phyloP scores from a whole-genome alignment of 192 early-diverging fungal genomes.

The Paraglomus brasilianum region DNA sequence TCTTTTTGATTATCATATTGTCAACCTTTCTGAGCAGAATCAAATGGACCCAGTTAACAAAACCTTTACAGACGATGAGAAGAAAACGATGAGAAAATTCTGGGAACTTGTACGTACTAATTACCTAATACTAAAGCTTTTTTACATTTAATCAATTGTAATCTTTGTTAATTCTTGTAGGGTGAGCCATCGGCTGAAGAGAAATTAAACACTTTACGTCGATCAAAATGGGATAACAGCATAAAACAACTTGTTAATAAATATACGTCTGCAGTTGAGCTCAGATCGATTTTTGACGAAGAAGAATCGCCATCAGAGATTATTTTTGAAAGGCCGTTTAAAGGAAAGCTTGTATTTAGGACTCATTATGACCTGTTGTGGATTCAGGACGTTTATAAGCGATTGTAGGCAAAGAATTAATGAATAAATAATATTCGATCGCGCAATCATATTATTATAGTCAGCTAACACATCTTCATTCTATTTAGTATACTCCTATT shows the following conservation, averaged over 20 bases:
- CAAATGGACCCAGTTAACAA: constrained; percentile 27
- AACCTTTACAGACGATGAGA: constrained; percentile 18
- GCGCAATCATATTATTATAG: neutral
- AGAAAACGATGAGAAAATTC: constrained; percentile 23
- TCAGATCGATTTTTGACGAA: constrained; percentile 20
- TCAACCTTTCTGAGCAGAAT: constrained; percentile 27
- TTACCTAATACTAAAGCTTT: constrained; percentile 21
- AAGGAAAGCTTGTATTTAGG: constrained; percentile 19
- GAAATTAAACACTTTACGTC: constrained; percentile 20
- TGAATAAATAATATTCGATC: constrained; percentile 3
- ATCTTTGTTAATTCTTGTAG: constrained; percentile 22
- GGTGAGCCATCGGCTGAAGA: constrained; percentile 30
- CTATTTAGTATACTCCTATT: constrained; percentile 18
- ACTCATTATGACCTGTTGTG: constrained; percentile 28
- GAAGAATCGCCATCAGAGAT: constrained; percentile 10
- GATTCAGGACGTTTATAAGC: constrained; percentile 22
- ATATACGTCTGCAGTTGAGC: constrained; percentile 14
- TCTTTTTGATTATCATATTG: constrained; percentile 27
- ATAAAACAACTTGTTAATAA: constrained; percentile 20
- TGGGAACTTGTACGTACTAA: constrained; percentile 17
- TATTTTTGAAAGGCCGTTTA: constrained; percentile 26
- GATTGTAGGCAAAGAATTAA: constrained; percentile 24
- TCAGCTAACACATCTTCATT: constrained; percentile 20
- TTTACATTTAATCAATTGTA: constrained; percentile 19
- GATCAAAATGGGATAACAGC: constrained; percentile 19